Conservation (phyloP, 805 yeast genomes). For the Saturnispora dispora region DNA sequence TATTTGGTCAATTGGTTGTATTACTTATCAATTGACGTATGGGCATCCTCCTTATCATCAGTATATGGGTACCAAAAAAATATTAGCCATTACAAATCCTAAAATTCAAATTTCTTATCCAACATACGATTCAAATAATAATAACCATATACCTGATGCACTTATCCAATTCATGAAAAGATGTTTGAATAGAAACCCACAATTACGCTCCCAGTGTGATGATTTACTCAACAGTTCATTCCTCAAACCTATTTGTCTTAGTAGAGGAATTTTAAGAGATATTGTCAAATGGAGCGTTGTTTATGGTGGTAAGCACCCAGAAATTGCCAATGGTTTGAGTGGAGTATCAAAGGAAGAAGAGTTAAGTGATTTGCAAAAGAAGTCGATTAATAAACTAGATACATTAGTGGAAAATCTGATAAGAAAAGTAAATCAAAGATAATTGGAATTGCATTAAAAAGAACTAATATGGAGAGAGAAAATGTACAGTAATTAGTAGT, state of each 20-base stretch:
- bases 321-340: constrained; percentile 6
- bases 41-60: constrained; percentile 86
- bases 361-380: constrained; percentile 2
- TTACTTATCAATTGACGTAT: constrained; percentile 89
- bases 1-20: constrained; percentile 97
- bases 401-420: constrained; percentile 10
- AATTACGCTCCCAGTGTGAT: constrained; percentile 52
- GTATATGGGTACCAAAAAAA: constrained; percentile 65
- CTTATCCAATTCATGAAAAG: constrained; percentile 62
- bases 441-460: neutral
- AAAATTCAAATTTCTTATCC: constrained; percentile 64
- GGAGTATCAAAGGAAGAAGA: neutral
- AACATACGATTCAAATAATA: constrained; percentile 22
- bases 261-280: constrained; percentile 56
- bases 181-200: constrained; percentile 67
- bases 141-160: constrained; percentile 20
- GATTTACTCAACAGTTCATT: constrained; percentile 56
- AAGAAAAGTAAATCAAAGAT: constrained; percentile 4
- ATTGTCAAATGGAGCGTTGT: constrained; percentile 68
- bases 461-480: neutral
- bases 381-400: constrained; percentile 3
- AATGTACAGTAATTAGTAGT: neutral
- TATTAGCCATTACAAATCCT: constrained; percentile 81
- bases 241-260: constrained; percentile 65
- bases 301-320: constrained; percentile 47